These are phyloP conservation scores for Colletotrichum godetiae DNA, from an alignment of 2,329 filamentous ascomycete genomes.

Conservation along the genomic window DNA sequence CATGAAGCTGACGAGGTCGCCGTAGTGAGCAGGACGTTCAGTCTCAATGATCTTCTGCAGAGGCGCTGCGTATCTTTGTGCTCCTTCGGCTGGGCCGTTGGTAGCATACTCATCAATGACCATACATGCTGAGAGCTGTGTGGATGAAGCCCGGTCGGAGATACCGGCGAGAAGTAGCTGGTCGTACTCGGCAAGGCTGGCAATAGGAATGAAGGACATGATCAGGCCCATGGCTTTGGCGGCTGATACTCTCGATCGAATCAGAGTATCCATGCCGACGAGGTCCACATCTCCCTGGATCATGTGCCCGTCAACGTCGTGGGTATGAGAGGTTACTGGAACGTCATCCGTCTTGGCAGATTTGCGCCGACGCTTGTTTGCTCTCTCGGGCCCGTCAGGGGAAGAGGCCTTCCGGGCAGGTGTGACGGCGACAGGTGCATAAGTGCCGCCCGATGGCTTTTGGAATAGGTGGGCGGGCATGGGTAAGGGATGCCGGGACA, in stretches of 20 bases:
- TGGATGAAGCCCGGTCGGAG: slow-evolving; percentile 81
- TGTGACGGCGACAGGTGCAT: slow-evolving; percentile 65
- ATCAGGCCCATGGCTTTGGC: slow-evolving; percentile 87
- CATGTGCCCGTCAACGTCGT: slow-evolving; percentile 98
- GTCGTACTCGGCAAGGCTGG: slow-evolving; percentile 72
- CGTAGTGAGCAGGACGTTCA: slow-evolving; percentile 84
- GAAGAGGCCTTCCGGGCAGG: slow-evolving; percentile 62
- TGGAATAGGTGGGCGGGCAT: slow-evolving; percentile 93
- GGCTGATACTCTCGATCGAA: slow-evolving; percentile 89
- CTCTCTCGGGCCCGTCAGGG: slow-evolving; percentile 68
- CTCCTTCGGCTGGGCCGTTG: slow-evolving; percentile 57
- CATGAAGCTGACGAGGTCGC: slow-evolving; percentile 89
- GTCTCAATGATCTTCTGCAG: slow-evolving; percentile 83
- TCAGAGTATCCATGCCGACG: slow-evolving; percentile 87
- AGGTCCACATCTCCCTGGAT: slow-evolving; percentile 97
- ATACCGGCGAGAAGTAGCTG: slow-evolving; percentile 74
- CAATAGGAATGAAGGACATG: slow-evolving; percentile 79
- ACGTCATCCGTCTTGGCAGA: slow-evolving; percentile 84
- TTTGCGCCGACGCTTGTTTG: slow-evolving; percentile 82
- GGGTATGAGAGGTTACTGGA: slow-evolving; percentile 72
- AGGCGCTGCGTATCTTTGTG: slow-evolving; percentile 69
- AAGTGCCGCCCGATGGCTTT: slow-evolving; percentile 90
- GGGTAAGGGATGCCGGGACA: slow-evolving; percentile 88
- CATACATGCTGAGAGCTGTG: slow-evolving; percentile 85
- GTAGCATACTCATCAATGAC: slow-evolving; percentile 90